Base-by-base conservation (phyloP, 108 stramenopile genomes). In the Cylindrotheca closterium region DNA sequence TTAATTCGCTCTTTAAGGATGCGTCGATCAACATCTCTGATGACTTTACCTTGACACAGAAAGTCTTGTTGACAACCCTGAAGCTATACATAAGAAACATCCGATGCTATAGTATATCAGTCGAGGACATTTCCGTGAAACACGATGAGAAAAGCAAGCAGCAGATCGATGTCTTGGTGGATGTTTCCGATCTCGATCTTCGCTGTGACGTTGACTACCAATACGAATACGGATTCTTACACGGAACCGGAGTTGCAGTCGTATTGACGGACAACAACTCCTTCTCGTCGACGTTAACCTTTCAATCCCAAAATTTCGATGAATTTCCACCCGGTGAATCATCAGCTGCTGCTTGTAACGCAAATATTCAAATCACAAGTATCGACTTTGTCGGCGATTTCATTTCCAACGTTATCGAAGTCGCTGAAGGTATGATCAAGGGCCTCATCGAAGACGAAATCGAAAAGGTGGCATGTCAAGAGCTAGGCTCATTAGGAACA, bases 361-460 rank as follows among this genome's bases (percentile, higher is more conserved):
- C 77, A 0, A 58, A 71, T 33, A 56, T 85, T 45, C 32, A 81
- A 23, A 82, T 88, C 50, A 65, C 51, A 22, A 71, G 79, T 21
- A 71, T 88, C 78, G 52, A 69, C 5, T 88, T 85, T 33, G 65
- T 70, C 42, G 84, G 84, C 1, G 80, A 79, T 4, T 47, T 81
- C 19, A 60, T 79, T 26, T 79, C 63, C 0, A 58, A 50, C 18
- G 77, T 88, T 42, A 58, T 83, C 2, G 60, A 70, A 52, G 26
- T 60, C 24, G 79, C 85, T 51, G 84, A 85, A 69, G 24, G 61
- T 17, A 58, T 63, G 51, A 34, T 88, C 21, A 30, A 71, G 23
- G 78, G 66, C 51, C 51, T 42, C n/a, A 59, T 88, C 32, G 79
- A 79, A 49, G 47, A 49, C 0, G 68, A 77, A 30, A 29, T 88